phyloP scores from a whole-genome alignment of 495 filamentous ascomycete genomes.

The Staphylotrichum tortipilum region DNA sequence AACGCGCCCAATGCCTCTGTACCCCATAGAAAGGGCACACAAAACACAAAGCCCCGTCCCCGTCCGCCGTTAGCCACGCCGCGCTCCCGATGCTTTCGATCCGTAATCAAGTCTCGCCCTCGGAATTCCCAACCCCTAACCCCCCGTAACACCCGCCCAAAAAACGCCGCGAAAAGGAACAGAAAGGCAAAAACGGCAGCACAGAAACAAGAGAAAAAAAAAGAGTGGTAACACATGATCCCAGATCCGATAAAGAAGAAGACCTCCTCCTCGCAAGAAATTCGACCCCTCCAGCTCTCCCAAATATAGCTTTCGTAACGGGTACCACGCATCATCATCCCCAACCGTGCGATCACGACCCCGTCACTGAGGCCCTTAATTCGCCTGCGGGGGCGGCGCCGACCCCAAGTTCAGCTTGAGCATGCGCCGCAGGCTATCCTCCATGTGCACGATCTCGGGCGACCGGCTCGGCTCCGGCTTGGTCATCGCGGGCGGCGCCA shows the following conservation, averaged over 20 bases:
- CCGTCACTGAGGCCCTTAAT: too few relatives aligned
- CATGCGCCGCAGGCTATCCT: slow-evolving; percentile 42
- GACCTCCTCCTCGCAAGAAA: too few relatives aligned
- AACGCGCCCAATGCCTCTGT: not conserved
- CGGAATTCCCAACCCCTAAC: not conserved
- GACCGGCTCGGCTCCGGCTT: slow-evolving; percentile 10
- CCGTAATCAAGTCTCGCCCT: not conserved
- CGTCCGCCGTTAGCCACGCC: too few relatives aligned
- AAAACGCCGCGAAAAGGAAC: slow-evolving; percentile 11
- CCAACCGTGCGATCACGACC: not conserved
- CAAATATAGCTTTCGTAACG: not conserved
- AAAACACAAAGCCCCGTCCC: slow-evolving; percentile 1
- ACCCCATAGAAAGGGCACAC: slow-evolving; percentile 1
- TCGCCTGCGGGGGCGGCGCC: slow-evolving; percentile 5
- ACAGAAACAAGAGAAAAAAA: not conserved
- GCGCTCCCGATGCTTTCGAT: not conserved
- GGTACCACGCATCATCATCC: not conserved
- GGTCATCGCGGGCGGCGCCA: not conserved
- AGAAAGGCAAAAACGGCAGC: slow-evolving; percentile 1
- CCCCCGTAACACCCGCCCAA: too few relatives aligned
- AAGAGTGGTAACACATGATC: not conserved
- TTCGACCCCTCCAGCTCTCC: too few relatives aligned
- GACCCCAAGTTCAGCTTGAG: slow-evolving; percentile 32
- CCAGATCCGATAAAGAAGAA: not conserved
- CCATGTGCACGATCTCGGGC: slow-evolving; percentile 35